Percentiles rank a stretch among this genome's conserved stretches.
Conservation (phyloP, 1,284 basidiomycete species). For the Agroathelia rolfsii region DNA sequence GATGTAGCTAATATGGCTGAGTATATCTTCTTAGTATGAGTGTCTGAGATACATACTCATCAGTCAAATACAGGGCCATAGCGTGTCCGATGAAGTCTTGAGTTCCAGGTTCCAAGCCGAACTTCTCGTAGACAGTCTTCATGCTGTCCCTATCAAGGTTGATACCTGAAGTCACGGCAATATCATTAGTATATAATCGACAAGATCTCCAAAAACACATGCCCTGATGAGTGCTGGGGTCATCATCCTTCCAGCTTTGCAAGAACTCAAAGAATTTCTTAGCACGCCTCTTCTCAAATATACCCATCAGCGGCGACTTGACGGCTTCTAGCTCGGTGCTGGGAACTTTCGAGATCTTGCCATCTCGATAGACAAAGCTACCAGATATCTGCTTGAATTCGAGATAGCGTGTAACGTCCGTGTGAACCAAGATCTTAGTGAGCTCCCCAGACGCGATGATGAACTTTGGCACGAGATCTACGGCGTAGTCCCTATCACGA, state of each 20-base stretch:
- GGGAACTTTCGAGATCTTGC: constrained; percentile 95
- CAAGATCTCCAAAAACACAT: constrained; percentile 14
- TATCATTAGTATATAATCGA: constrained; percentile 1
- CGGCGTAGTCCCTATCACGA: constrained; percentile 90
- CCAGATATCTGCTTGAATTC: constrained; percentile 99
- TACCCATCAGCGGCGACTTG: constrained; percentile 89
- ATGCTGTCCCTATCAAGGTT: constrained; percentile 83
- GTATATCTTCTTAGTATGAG: constrained; percentile 7
- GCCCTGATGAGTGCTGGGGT: constrained; percentile 95
- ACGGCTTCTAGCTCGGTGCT: constrained; percentile 98
- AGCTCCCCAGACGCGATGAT: constrained; percentile 98
- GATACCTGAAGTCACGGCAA: constrained; percentile 56
- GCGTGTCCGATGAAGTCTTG: constrained; percentile 99
- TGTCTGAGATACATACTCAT: constrained; percentile 61
- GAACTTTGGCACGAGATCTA: constrained; percentile 93
- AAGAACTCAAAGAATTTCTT: constrained; percentile 99
- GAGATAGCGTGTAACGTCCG: constrained; percentile 97
- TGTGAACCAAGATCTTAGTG: constrained; percentile 97
- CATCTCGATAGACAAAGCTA: constrained; percentile 95
- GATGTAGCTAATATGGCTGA: constrained; percentile 90
- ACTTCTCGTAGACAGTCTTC: constrained; percentile 93
- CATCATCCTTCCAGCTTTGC: constrained; percentile 91
- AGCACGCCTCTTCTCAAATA: constrained; percentile 96
- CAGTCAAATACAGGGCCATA: constrained; percentile 97
- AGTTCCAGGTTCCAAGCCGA: constrained; percentile 93